phyloP scores from a whole-genome alignment of 2,329 filamentous ascomycete genomes.

The Xenosphaeropsis pyriputrescens region DNA sequence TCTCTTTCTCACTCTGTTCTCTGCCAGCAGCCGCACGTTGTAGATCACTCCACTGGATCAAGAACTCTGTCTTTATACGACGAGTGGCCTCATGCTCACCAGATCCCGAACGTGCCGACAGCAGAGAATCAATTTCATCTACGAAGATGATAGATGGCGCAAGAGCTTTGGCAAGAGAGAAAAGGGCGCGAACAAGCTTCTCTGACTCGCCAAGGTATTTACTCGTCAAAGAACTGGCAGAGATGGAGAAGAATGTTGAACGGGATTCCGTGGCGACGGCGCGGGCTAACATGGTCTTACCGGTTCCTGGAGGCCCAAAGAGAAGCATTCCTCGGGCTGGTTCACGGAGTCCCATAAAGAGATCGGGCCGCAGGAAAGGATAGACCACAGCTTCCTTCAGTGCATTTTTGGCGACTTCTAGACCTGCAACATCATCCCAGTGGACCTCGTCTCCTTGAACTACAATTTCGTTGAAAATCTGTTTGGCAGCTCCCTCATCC shows the following conservation, averaged over 20 bases:
- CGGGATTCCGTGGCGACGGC: conserved; percentile 89
- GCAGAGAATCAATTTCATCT: conserved; percentile 89
- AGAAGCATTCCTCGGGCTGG: conserved; percentile 90
- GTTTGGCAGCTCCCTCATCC: conserved; percentile 68
- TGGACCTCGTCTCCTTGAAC: conserved; percentile 88
- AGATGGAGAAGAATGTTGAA: conserved; percentile 95
- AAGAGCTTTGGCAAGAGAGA: conserved; percentile 73
- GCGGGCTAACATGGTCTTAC: conserved; percentile 94
- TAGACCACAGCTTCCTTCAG: conserved; percentile 95
- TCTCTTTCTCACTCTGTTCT: conserved; percentile 52
- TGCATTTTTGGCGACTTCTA: conserved; percentile 81
- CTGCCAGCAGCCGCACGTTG: conserved; percentile 82
- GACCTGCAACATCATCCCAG: conserved; percentile 84
- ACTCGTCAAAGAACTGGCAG: conserved; percentile 82
- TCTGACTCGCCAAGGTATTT: conserved; percentile 96
- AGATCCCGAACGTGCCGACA: conserved; percentile 69
- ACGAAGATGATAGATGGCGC: conserved; percentile 97
- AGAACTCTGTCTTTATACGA: conserved; percentile 91
- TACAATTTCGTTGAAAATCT: conserved; percentile 93
- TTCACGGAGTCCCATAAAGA: conserved; percentile 91
- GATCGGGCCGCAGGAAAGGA: conserved; percentile 83
- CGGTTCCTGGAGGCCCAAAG: conserved; percentile 93
- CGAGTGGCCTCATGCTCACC: conserved; percentile 88
- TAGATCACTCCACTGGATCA: conserved; percentile 94
- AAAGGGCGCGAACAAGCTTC: conserved; percentile 86